Conservation (phyloP, 2,329 filamentous ascomycete species). For the Gaeumannomyces sp. region DNA sequence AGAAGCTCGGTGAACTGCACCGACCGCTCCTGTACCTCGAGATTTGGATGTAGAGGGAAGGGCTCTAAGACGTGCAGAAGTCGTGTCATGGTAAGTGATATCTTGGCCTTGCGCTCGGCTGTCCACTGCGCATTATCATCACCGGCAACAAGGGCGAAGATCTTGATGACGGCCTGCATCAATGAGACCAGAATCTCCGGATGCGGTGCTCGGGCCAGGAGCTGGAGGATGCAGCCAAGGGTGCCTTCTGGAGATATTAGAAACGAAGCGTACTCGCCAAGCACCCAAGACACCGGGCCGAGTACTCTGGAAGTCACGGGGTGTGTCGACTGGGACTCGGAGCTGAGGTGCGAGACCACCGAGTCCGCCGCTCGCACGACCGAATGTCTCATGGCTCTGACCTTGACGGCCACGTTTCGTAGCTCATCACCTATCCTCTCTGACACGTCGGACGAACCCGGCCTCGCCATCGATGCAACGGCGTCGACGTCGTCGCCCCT, state of each 20-base stretch:
- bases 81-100: constrained; percentile 71
- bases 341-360: constrained; percentile 54
- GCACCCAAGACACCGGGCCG: constrained; percentile 73
- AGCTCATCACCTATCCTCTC: constrained; percentile 77
- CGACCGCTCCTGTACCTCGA: constrained; percentile 92
- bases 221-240: constrained; percentile 67
- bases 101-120: constrained; percentile 63
- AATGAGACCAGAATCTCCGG: constrained; percentile 69
- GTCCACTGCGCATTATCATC: constrained; percentile 64
- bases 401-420: constrained; percentile 85
- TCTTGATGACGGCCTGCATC: constrained; percentile 78
- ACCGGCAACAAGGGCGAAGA: constrained; percentile 68
- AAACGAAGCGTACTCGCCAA: constrained; percentile 79
- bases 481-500: constrained; percentile 30
- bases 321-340: constrained; percentile 39
- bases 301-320: constrained; percentile 60
- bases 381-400: constrained; percentile 72
- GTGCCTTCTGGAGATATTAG: constrained; percentile 65
- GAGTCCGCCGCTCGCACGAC: constrained; percentile 80
- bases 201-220: constrained; percentile 48
- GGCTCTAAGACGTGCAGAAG: constrained; percentile 78
- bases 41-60: constrained; percentile 70
- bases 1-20: constrained; percentile 90
- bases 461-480: constrained; percentile 17
- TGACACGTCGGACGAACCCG: constrained; percentile 45